Base-by-base conservation (phyloP, 495 filamentous ascomycete genomes). In the Aspergillus wentii region DNA sequence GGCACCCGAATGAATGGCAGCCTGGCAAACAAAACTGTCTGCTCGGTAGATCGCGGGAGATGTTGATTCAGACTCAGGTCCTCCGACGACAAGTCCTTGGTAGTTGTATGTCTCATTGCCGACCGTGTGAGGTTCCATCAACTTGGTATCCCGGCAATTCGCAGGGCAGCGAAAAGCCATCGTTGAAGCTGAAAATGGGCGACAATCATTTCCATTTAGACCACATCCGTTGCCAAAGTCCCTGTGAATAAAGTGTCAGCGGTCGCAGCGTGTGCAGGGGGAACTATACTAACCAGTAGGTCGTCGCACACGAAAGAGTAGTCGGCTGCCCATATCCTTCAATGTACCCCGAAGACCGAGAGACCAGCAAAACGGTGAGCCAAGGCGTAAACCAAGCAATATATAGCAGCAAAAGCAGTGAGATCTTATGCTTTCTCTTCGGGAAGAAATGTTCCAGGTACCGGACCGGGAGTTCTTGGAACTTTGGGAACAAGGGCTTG, bases 101-200 rank as follows among this genome's bases (percentile, higher is more conserved):
- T 91, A 94, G 27, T 78, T 69, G 37, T 87, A 62, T 21, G 84
- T 78, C 48, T 85, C 73, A 22, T 77, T 76, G 9, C 88, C 88
- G 13, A 95, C 83, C 2, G 81, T 80, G 41, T 80, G 71, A 9
- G 83, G 82, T 38, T 89, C 83, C 32, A 85, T 60, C 14, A 90
- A 70, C 51, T 73, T 72, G 23, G 75, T 66, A 44, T 74, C 72
- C 17, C 67, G 66, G 55, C 88, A 95, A 51, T 81, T 83, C 2
- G 83, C 82, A 17, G 87, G 85, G 50, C 88, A 95, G 33, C 82
- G 73, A 56, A 95, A 95, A 10, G 85, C 72, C 43, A 84, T 74
- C 1, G 73, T 76, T 33, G 73, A 73, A 38, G 76, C 75, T 28
- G 69, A 73, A 50, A 95, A 95, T 0, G 88, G 88, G n/a, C 83